phyloP scores from a whole-genome alignment of 2,329 filamentous ascomycete genomes.

The Scorias spongiosa region DNA sequence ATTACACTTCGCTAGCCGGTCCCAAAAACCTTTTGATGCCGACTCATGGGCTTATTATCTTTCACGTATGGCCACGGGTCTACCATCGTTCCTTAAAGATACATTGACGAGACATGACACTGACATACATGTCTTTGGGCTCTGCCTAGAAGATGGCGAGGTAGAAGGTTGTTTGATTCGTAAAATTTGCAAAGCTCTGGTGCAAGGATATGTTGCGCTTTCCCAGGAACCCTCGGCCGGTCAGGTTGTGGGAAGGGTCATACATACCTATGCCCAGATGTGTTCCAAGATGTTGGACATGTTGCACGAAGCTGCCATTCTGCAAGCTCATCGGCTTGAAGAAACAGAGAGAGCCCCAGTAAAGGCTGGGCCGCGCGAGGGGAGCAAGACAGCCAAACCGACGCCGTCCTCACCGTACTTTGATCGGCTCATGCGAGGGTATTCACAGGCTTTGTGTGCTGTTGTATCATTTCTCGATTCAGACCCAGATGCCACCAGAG shows the following conservation, averaged over 20 bases:
- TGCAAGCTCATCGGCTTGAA: background rate
- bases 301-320: slow-evolving; percentile 15
- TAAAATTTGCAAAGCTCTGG: background rate
- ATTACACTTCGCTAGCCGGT: slow-evolving; percentile 13
- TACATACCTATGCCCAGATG: slow-evolving; percentile 20
- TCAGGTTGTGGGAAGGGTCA: slow-evolving; percentile 9
- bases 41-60: slow-evolving; percentile 14
- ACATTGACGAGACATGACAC: background rate
- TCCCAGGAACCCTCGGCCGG: slow-evolving; percentile 4
- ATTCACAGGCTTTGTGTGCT: no score
- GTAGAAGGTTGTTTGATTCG: background rate
- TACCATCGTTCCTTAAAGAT: slow-evolving; percentile 9
- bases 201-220: slow-evolving; percentile 10
- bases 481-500: slow-evolving; percentile 19
- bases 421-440: no score
- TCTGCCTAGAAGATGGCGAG: background rate
- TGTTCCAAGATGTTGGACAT: slow-evolving; percentile 21
- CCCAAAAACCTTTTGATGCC: slow-evolving; percentile 5
- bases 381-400: no score
- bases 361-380: no score
- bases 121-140: background rate
- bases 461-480: slow-evolving; percentile 23
- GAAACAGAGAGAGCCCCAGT: no score
- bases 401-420: no score
- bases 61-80: slow-evolving; percentile 7